phyloP scores from a whole-genome alignment of 108 stramenopile genomes.

The Skeletonema menzelii region DNA sequence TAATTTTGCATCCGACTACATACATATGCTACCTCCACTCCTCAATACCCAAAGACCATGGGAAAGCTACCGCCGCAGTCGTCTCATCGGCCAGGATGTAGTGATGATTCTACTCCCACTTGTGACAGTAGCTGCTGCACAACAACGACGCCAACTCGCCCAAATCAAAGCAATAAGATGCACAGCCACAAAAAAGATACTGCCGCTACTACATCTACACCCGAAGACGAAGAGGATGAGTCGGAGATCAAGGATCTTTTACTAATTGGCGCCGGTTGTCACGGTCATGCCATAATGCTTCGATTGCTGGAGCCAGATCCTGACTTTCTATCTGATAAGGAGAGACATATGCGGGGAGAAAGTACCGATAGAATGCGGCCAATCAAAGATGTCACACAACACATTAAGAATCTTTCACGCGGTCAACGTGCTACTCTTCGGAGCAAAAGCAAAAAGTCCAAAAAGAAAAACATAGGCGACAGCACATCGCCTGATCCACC shows the following conservation, averaged over 20 bases:
- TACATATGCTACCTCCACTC: too few relatives aligned
- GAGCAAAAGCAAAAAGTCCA: neutral
- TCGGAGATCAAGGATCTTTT: conserved; percentile 21
- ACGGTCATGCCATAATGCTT: conserved; percentile 22
- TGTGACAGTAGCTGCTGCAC: neutral
- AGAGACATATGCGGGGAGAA: conserved; percentile 15
- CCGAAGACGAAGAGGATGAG: neutral
- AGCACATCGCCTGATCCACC: neutral
- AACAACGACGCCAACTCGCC: neutral
- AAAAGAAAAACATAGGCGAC: neutral
- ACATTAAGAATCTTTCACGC: conserved; percentile 12
- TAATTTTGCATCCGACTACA: neutral
- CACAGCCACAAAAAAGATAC: neutral
- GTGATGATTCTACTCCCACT: neutral
- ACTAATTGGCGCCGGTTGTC: conserved; percentile 34
- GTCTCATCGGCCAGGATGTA: neutral
- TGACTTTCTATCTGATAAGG: conserved; percentile 28
- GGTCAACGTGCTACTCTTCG: conserved; percentile 12
- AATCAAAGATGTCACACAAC: conserved; percentile 3
- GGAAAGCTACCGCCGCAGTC: neutral
- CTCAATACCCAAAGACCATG: too few relatives aligned
- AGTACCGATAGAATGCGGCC: conserved; percentile 14
- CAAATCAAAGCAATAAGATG: neutral
- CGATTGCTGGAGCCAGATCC: conserved; percentile 37
- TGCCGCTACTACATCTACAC: neutral